These are phyloP conservation scores for Trypethelium eluteriae DNA, from an alignment of 495 filamentous ascomycete species.

Conservation along the genomic window DNA sequence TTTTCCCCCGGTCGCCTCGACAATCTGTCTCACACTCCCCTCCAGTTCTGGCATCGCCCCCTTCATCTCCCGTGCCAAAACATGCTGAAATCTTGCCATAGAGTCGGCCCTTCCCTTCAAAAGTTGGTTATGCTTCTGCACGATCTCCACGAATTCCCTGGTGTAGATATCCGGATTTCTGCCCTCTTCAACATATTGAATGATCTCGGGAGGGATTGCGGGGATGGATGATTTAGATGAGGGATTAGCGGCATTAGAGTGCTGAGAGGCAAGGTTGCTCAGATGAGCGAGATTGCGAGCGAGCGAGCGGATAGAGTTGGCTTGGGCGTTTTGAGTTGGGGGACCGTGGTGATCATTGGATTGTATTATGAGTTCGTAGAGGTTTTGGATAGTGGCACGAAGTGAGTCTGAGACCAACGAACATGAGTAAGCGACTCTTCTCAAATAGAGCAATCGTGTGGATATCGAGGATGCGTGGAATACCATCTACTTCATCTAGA, in stretches of 20 bases:
- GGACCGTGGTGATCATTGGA: slow-evolving; percentile 63
- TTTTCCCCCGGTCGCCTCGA: slow-evolving; percentile 43
- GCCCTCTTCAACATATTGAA: slow-evolving; percentile 84
- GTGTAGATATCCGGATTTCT: slow-evolving; percentile 99
- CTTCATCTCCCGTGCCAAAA: slow-evolving; percentile 72
- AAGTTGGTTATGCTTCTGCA: slow-evolving; percentile 73
- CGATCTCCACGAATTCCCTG: slow-evolving; percentile 89
- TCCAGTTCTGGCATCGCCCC: slow-evolving; percentile 67
- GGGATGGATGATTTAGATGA: slow-evolving; percentile 34
- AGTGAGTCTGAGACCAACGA: slow-evolving; percentile 11
- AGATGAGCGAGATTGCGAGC: slow-evolving; percentile 1
- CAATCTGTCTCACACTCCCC: slow-evolving; percentile 58
- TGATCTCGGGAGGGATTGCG: slow-evolving; percentile 73
- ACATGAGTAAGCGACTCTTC: not conserved
- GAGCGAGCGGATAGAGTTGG: slow-evolving; percentile 51
- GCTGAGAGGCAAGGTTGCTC: slow-evolving; percentile 35
- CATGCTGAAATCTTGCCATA: slow-evolving; percentile 70
- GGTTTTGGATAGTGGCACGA: slow-evolving; percentile 65
- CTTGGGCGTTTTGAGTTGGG: slow-evolving; percentile 53
- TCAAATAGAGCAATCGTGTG: not conserved
- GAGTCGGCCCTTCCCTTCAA: slow-evolving; percentile 77
- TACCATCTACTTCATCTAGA: slow-evolving; percentile 46
- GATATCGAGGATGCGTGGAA: slow-evolving; percentile 19
- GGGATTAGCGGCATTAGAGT: slow-evolving; percentile 21
- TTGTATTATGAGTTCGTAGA: slow-evolving; percentile 73